phyloP scores from a whole-genome alignment of 192 early-diverging fungal species.

The Dissophora ornata region DNA sequence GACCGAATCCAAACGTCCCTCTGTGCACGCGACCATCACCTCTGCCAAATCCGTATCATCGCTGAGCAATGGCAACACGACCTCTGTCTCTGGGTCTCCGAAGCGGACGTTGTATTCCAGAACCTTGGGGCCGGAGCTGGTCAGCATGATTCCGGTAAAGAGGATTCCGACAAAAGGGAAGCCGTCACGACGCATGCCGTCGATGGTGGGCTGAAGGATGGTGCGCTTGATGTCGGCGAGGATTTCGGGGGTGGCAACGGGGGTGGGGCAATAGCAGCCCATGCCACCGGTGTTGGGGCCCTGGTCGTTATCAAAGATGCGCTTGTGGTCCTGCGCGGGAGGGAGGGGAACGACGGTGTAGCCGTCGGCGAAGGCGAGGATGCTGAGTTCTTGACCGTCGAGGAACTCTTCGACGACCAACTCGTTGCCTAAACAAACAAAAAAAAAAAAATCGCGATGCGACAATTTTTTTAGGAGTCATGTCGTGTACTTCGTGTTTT shows the following conservation, averaged over 20 bases:
- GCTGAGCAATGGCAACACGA: conserved; percentile 89
- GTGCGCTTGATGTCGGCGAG: conserved; percentile 76
- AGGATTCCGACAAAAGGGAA: conserved; percentile 97
- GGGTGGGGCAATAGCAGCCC: conserved; percentile 98
- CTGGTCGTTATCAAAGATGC: conserved; percentile 91
- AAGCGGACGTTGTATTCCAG: conserved; percentile 99
- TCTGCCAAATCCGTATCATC: conserved; percentile 87
- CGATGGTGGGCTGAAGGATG: conserved; percentile 91
- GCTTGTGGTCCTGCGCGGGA: conserved; percentile 98
- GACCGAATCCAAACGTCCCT: conserved; percentile 92
- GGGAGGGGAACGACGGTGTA: conserved; percentile 92
- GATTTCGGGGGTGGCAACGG: conserved; percentile 85
- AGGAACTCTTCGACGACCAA: conserved; percentile 97
- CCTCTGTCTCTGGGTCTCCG: conserved; percentile 98
- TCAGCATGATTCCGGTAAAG: conserved; percentile 98
- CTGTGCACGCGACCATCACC: conserved; percentile 87
- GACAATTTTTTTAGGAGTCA: no score
- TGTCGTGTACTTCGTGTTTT: no score
- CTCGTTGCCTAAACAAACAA: conserved; percentile 74
- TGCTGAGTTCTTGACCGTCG: conserved; percentile 92
- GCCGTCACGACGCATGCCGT: conserved; percentile 96
- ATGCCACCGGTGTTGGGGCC: conserved; percentile 99
- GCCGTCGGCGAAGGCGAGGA: conserved; percentile 93
- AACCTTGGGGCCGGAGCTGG: conserved; percentile 88
- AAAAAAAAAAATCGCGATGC: no score